These are phyloP conservation scores for Solanum lignicaule DNA, from an alignment of 257 asterid genomes.

Conservation along the genomic window DNA sequence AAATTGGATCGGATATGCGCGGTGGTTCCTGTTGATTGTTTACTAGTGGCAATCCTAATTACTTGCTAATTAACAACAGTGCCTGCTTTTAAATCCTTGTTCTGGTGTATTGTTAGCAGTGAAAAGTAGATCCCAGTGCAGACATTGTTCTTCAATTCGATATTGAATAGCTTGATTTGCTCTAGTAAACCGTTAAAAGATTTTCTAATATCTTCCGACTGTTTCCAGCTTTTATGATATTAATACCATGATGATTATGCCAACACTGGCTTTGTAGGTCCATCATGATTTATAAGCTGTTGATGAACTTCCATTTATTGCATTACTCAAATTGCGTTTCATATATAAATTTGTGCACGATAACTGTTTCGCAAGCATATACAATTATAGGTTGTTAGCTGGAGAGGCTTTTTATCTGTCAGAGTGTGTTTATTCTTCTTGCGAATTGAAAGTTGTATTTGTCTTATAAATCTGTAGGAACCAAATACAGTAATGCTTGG, in stretches of 20 bases:
- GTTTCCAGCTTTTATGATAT: not conserved
- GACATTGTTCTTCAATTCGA: not conserved
- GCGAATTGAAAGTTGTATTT: not conserved
- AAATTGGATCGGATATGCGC: not conserved
- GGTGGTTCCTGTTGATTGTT: not conserved
- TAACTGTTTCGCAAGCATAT: not conserved
- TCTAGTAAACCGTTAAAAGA: not conserved
- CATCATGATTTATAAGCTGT: not conserved
- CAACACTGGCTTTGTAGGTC: not conserved
- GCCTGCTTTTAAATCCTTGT: not conserved
- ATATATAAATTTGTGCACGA: not conserved
- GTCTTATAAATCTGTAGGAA: slow-evolving; percentile 24
- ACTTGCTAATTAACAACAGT: not conserved
- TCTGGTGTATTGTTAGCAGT: not conserved
- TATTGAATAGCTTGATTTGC: not conserved
- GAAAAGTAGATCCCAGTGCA: not conserved
- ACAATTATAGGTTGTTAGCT: not conserved
- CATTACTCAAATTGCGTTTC: not conserved
- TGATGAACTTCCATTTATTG: not conserved
- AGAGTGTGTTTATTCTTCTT: not conserved
- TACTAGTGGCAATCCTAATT: not conserved
- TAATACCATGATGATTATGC: not conserved
- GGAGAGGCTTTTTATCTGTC: not conserved
- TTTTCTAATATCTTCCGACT: not conserved
- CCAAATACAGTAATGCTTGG: slow-evolving; percentile 23